Conservation (phyloP, 2,329 filamentous ascomycete species). For the Trichoderma sp. region DNA sequence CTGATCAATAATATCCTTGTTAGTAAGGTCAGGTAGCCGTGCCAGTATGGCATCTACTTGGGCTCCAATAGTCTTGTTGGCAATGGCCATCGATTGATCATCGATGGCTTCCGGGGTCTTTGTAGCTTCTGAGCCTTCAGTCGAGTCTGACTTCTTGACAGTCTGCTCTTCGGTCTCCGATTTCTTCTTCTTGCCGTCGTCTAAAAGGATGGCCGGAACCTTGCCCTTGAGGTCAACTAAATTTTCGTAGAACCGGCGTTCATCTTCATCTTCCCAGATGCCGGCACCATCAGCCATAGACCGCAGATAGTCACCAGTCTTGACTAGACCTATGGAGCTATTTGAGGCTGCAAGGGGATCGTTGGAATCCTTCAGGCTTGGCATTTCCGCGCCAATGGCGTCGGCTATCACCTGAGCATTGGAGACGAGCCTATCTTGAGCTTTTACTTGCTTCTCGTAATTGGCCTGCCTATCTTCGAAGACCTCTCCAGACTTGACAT, state of each 20-base stretch:
- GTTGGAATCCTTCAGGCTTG: conserved; percentile 83
- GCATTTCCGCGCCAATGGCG: conserved; percentile 87
- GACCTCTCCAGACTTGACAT: conserved; percentile 97
- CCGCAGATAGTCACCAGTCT: conserved; percentile 88
- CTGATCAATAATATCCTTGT: conserved; percentile 89
- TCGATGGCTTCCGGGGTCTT: conserved; percentile 63
- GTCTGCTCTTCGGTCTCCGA: conserved; percentile 76
- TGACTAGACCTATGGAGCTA: conserved; percentile 87
- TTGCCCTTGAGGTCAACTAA: conserved; percentile 93
- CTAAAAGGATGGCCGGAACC: conserved; percentile 88
- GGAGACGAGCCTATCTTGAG: conserved; percentile 83
- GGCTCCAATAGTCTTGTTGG: conserved; percentile 95
- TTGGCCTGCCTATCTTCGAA: conserved; percentile 97
- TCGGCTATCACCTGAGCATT: conserved; percentile 93
- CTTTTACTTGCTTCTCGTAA: conserved; percentile 90
- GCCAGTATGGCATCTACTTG: conserved; percentile 91
- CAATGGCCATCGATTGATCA: conserved; percentile 89
- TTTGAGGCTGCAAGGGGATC: conserved; percentile 65
- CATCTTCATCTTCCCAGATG: conserved; percentile 98
- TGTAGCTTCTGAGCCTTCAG: conserved; percentile 49
- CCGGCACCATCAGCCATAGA: conserved; percentile 88
- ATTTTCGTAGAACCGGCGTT: conserved; percentile 97
- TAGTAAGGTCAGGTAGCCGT: conserved; percentile 86
- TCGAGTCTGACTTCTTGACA: conserved; percentile 68
- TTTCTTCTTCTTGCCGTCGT: conserved; percentile 88